Conservation (phyloP, 345 rosid genomes). For the Atalantia buxifolia region DNA sequence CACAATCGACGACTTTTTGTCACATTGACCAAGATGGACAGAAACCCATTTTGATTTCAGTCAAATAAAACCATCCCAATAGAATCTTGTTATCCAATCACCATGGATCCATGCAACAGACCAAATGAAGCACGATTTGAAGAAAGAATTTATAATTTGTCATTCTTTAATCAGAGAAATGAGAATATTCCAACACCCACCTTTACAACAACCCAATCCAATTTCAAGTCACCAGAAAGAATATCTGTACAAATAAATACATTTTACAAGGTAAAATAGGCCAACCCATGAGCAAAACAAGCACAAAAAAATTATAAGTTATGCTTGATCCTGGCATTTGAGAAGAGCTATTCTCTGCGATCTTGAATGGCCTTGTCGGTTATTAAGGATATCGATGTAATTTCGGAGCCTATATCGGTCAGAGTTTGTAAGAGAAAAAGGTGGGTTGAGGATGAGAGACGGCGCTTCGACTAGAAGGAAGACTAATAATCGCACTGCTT, state of each 20-base stretch:
- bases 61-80: neutral
- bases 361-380: constrained; percentile 54
- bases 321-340: neutral
- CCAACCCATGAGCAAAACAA: neutral
- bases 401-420: constrained; percentile 61
- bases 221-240: constrained; percentile 20
- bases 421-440: constrained; percentile 84
- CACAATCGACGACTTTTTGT: no score
- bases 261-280: constrained; percentile 26
- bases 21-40: no score
- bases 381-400: constrained; percentile 69
- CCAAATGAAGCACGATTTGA: neutral
- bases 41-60: no score
- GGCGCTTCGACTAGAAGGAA: constrained; percentile 94
- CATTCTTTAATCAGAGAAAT: constrained; percentile 19
- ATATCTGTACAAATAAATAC: constrained; percentile 24
- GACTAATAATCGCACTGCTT: constrained; percentile 63
- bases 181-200: constrained; percentile 39
- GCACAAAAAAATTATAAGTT: neutral
- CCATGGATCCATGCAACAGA: neutral
- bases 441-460: constrained; percentile 78
- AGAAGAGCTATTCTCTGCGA: constrained; percentile 45
- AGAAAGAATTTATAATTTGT: neutral
- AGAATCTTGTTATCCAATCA: no score
- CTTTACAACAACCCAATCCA: constrained; percentile 19